phyloP scores from a whole-genome alignment of 192 early-diverging fungal genomes.

The Diversispora eburnea region DNA sequence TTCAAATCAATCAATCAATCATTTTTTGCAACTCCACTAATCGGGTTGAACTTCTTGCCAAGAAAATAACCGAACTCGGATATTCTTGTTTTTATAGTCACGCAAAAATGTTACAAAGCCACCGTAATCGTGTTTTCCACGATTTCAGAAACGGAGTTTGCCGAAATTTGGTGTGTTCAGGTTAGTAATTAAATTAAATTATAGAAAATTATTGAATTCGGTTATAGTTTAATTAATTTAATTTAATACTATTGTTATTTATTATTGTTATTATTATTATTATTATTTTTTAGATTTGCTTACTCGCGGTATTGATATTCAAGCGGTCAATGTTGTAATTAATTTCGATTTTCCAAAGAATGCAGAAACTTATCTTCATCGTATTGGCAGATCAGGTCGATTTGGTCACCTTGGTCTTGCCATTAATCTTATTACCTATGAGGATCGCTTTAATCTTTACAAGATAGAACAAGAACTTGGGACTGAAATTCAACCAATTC shows the following conservation, averaged over 20 bases:
- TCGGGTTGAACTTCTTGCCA: slow-evolving; percentile 96
- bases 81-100: slow-evolving; percentile 99
- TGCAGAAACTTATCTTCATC: slow-evolving; percentile 97
- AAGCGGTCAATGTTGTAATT: slow-evolving; percentile 99
- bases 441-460: slow-evolving; percentile 97
- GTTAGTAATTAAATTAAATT: slow-evolving; percentile 34
- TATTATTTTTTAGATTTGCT: slow-evolving; percentile 69
- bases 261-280: slow-evolving; percentile 14
- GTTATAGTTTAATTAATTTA: neutral
- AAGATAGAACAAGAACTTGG: slow-evolving; percentile 97
- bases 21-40: slow-evolving; percentile 99
- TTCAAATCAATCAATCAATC: slow-evolving; percentile 99
- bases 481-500: slow-evolving; percentile 97
- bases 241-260: neutral
- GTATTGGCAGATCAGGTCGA: slow-evolving; percentile 96
- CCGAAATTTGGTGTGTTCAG: slow-evolving; percentile 95
- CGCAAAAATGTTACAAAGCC: slow-evolving; percentile 96
- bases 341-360: slow-evolving; percentile 99
- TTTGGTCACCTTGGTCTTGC: slow-evolving; percentile 95
- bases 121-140: slow-evolving; percentile 99
- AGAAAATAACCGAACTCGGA: slow-evolving; percentile 99
- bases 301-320: slow-evolving; percentile 98
- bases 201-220: neutral
- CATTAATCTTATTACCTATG: slow-evolving; percentile 98
- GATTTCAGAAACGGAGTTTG: slow-evolving; percentile 98